Evolutionary conservation across 2,329 filamentous ascomycete species (phyloP), one percentile per base, ranked within the genome.

Genomic region (Graphium sp.): DNA sequence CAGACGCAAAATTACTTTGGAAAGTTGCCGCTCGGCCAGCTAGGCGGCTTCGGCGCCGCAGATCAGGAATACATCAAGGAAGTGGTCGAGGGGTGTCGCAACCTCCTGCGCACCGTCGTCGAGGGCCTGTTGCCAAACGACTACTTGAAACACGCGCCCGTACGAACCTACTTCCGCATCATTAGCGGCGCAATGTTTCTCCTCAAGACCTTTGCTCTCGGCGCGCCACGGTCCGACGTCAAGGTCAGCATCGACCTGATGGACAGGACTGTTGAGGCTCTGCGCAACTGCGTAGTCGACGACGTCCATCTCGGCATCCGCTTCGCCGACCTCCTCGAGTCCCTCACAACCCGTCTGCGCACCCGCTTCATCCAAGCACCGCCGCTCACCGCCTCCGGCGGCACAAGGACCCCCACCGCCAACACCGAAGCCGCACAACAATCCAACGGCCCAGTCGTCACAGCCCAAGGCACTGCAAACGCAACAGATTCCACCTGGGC

Each of bases 101-200:
- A 77, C 38, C 64, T 89, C n/a, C 58, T 89, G 8, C 64, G 67
- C 28, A 76, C 76, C 0, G 80, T 89, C 1, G 77, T 85, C 6
- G 71, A 87, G 14, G 78, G 77, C 3, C 60, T 89, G 12, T 59
- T 80, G 5, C 78, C 79, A 0, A 67, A 67, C 6, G 76, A 75
- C 22, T 84, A 80, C 40, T 69, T 89, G 24, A 81, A 82, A 44
- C 81, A 87, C 43, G 79, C 79, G 0, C 81, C 81, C 0, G 81
- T 89, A 5, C 65, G 81, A 26, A 87, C 81, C 0, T 87, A 87
- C 47, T 85, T 89, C 54, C 72, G 81, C 32, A 87, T 89, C 45
- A 82, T 87, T 37, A 81, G 74, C 33, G 80, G 81, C 4, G 78
- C 79, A 36, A 85, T 87, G 68, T 85, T 89, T 43, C 50, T 89